Evolutionary conservation across 2,329 filamentous ascomycete species (phyloP).

Genomic region (Mycosphaerella sp.): DNA sequence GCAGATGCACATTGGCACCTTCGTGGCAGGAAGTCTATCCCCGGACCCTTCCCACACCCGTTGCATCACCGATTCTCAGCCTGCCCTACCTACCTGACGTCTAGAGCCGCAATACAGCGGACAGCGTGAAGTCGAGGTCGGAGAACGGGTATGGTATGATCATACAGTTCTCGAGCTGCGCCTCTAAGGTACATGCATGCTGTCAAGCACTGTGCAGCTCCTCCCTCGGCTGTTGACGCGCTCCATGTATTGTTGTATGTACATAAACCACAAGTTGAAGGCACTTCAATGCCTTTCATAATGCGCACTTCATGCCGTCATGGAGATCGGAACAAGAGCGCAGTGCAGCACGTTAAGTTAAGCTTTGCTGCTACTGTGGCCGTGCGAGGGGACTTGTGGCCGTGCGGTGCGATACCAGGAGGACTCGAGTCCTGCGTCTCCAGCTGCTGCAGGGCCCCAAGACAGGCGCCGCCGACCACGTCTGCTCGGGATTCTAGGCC

Average conservation of each 20-base stretch:
- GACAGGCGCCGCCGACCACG: background rate
- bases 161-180: too few species aligned
- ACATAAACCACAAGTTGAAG: background rate
- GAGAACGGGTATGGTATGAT: too few species aligned
- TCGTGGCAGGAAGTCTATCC: too few species aligned
- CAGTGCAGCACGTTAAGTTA: background rate
- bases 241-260: background rate
- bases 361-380: background rate
- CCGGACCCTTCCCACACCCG: too few species aligned
- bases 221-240: background rate
- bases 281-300: background rate
- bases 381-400: background rate
- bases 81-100: too few species aligned
- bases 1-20: too few species aligned
- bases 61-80: too few species aligned
- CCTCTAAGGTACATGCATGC: too few species aligned
- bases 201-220: too few species aligned
- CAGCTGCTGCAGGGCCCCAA: background rate
- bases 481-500: conserved; percentile 2
- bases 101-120: too few species aligned
- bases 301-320: background rate
- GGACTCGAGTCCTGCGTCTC: background rate
- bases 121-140: too few species aligned
- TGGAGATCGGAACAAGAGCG: background rate
- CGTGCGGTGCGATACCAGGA: background rate